Base-by-base conservation (phyloP, 2,329 filamentous ascomycete species). In the Cryphonectria naterciae region DNA sequence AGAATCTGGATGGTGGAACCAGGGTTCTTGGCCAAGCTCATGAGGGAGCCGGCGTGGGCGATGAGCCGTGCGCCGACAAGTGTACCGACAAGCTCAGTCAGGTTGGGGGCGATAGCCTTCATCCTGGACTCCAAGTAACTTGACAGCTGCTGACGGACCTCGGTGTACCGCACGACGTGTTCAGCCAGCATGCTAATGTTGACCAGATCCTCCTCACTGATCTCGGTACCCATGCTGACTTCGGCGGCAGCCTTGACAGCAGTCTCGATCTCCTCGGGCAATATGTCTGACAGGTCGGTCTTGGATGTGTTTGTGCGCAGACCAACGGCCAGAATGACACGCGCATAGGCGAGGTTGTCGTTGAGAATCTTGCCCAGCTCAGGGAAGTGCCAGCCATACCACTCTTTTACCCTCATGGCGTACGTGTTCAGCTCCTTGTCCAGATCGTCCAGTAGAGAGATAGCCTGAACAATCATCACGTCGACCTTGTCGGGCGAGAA, bases 361-460 rank as follows among this genome's bases (percentile, higher is more conserved):
- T 97, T 97, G 76, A 98, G 88, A 79, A 98, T 97, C 84, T 95
- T 95, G 79, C 93, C 95, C 88, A 99, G 91, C 85, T 99, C 96
- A 56, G 96, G 96, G 86, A 98, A 99, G 84, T 98, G 96, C 96
- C 96, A 99, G 78, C 96, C 96, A 81, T 99, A 99, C 96, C 96
- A 99, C 83, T 99, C 96, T 90, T 98, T 98, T 73, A 98, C 94
- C 81, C 96, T 89, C 96, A 99, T 99, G 75, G 96, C 95, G 80
- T 98, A 98, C 77, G 93, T 96, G 86, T 99, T 99, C 74, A 99
- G 87, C 83, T 99, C 96, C 87, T 99, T 99, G 86, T 99, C 96
- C 73, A 99, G 86, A 75, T 99, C 96, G 80, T 99, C 96, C 63
- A 99, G 87, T 67, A 98, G 89, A 74, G 92, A 92, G 80, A 99